Base-by-base conservation (phyloP, 306 rosid genomes). In the Mimosa bimucronata region DNA sequence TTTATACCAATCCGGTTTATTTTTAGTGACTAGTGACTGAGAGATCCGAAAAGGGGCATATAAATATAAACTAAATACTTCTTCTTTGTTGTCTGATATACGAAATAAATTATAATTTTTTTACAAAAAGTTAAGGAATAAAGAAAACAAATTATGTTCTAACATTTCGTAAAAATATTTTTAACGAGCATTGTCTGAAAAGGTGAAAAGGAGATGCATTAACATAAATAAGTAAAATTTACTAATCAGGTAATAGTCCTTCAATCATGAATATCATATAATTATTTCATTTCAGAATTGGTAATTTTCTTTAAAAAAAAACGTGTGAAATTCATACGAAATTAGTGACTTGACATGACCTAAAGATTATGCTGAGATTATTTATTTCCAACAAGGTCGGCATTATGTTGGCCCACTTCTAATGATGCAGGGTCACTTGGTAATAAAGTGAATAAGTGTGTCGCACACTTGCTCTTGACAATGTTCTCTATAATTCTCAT, bases 361-460 rank as follows among this genome's bases (percentile, higher is more conserved):
- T 58, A 11, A 58, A 58, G 30, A 23, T 58, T 11, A 58, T 58
- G 31, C 2, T 10, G 31, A 3, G 4, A 25, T 23, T 58, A 34
- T 58, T 58, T 23, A 55, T 55, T 55, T 45, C 31, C 21, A 61
- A 46, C 37, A 74, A 25, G 26, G 77, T 55, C 73, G 71, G 15
- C 72, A 45, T 28, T 9, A 38, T 1, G 19, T 44, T 4, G 38
- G 64, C 60, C 76, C 71, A 75, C 16, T 76, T 79, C 16, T 26
- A 79, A 31, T 70, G 34, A 60, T 61, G 74, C 8, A 42, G 34
- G 55, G 13, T 19, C 45, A 18, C 19, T 4, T 30, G 38, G 45
- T 9, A 10, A 26, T 42, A 28, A 71, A 28, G 31, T 68, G 28
- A 23, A 71, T 31, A 53, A 31, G 30, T 67, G 74, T 44, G 50